Evolutionary conservation across 2,329 filamentous ascomycete genomes (phyloP), one percentile per base, ranked within the genome.

Genomic region (Trichoderma atroviride): DNA sequence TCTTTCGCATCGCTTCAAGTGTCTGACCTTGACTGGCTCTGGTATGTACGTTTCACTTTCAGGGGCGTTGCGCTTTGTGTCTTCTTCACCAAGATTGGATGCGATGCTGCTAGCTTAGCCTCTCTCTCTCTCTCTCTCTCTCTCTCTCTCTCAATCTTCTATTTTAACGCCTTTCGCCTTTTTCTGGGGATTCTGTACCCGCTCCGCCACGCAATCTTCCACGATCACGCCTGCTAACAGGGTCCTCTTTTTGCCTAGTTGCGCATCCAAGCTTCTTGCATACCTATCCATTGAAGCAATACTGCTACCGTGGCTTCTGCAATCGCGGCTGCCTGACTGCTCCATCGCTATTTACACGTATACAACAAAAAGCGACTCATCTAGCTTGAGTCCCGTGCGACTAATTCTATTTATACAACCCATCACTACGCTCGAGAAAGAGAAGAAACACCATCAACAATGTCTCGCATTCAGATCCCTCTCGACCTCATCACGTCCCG

Each of bases 381-480:
- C 24, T 14, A 43, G 35, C 55, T 52, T 31, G 13, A 33, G 19
- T 50, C 47, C 27, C 11, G 47, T 50, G n/a, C 47, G 47, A 50
- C 22, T n/a, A 24, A 50, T 50, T 57, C 33, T 66, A 40, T 31
- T 37, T 60, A 60, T 57, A 24, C 22, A 40, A n/a, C 35, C 55
- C 37, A 19, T n/a, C 14, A 7, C 24, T 27, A 19, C 31, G 29
- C 29, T 16, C 7, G 53, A 27, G 14, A 43, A 55, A n/a, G 27
- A 27, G 40, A 52, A 33, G 16, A 58, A 71, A 60, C 62, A 61
- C 67, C 47, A 71, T 62, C 73, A 74, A 75, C 72, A 72, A 97
- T 97, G 94, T 86, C 92, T 75, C 89, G 93, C 80, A 93, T 98
- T 78, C 92, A 93, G 86, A 96, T 99, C 75, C 96, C 96, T 69